Evolutionary conservation across 1,284 basidiomycete genomes (phyloP), one percentile per base, ranked within the genome.

Genomic region (Boletus sp.): DNA sequence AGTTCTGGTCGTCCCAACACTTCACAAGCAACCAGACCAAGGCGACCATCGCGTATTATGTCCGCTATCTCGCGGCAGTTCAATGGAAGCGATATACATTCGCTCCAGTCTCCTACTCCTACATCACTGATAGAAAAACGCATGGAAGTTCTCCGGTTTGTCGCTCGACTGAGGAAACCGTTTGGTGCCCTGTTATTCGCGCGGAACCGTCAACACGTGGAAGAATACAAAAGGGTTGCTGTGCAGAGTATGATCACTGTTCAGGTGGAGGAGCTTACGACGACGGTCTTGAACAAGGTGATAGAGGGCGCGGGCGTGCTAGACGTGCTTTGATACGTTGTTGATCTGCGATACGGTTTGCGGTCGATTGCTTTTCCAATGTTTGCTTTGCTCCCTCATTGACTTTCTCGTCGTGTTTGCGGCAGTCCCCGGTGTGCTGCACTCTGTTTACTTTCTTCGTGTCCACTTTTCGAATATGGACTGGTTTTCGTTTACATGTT

Each of bases 181-280:
- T 64, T 64, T 6, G 55, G 61, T 11, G 56, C 64, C 0, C 40
- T 64, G 3, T 50, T 64, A 17, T 17, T 65, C 13, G 33, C 55
- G 4, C 46, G 30, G n/a, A 64, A 30, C 1, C 51, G 47, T 16
- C 27, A 14, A 17, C 35, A 65, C 21, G 35, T 56, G 7, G 19
- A 30, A 7, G 64, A 58, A 21, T 59, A 56, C 25, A 59, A 30
- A 30, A 23, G 66, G 28, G 52, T 68, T 1, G 52, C 49, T 6
- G 11, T 56, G 23, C 62, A 43, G 23, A 53, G 47, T 11, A 6
- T 35, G 27, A 64, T 67, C 27, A 61, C 3, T 1, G 60, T 64
- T 7, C 60, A 38, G 17, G 23, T 65, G 11, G 14, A 30, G 16
- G 49, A 47, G 21, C 44, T 48, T 13, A 50, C 53, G 1, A 17